Percentiles rank a stretch among this genome's conserved stretches.
phyloP scores from a whole-genome alignment of 2,329 filamentous ascomycete species.

The Fusarium armeniacum region DNA sequence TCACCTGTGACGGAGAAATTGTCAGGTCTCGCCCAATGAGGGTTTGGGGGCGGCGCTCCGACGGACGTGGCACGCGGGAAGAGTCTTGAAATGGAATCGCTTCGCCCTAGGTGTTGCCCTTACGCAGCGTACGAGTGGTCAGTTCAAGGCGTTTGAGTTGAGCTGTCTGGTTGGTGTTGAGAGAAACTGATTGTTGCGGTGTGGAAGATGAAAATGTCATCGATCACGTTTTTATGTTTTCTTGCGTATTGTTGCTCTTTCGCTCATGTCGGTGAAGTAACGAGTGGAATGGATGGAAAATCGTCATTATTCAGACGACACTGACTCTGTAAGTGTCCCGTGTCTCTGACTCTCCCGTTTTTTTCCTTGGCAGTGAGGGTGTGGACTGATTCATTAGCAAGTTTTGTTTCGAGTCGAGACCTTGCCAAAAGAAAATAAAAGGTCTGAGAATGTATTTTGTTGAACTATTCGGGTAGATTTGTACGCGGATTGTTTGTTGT shows the following conservation, averaged over 20 bases:
- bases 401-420: slow-evolving; percentile 9
- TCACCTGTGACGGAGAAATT: slow-evolving; percentile 12
- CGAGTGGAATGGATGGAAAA: slow-evolving; percentile 27
- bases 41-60: slow-evolving; percentile 25
- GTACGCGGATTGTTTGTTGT: not conserved
- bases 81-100: slow-evolving; percentile 24
- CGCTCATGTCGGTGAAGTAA: not conserved
- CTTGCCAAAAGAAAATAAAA: not conserved
- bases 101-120: slow-evolving; percentile 18
- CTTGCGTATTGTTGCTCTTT: slow-evolving; percentile 5
- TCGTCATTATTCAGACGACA: not conserved
- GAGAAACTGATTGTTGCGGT: slow-evolving; percentile 12
- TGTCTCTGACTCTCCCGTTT: slow-evolving; percentile 15
- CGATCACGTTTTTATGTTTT: not conserved
- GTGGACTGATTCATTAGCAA: not conserved
- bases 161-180: slow-evolving; percentile 8
- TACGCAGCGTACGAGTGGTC: slow-evolving; percentile 10
- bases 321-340: not conserved
- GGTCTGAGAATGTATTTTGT: not conserved
- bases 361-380: not conserved
- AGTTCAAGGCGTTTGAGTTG: not conserved
- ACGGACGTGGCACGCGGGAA: slow-evolving; percentile 25
- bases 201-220: slow-evolving; percentile 12
- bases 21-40: slow-evolving; percentile 26
- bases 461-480: not conserved